Evolutionary conservation across 2,329 filamentous ascomycete genomes (phyloP), one percentile per base, ranked within the genome.

Genomic region (Fusarium burgessii): DNA sequence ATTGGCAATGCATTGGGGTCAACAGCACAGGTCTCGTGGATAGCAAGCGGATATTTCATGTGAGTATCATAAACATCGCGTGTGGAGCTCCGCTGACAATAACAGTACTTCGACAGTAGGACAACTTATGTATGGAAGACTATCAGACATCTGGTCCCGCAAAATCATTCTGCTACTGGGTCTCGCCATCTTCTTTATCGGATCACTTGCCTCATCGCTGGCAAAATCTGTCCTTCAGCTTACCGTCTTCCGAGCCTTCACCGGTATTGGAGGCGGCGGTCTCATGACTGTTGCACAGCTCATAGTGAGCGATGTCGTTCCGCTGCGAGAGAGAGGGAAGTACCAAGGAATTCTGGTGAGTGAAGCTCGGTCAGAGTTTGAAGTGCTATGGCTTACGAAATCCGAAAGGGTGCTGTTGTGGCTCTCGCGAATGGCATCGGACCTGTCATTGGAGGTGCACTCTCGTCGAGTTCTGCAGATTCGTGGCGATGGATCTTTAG

Each of bases 281-380:
- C 89, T 93, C 84, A 90, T 89, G 50, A 90, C 90, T 0, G 88
- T 93, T 46, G 89, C 90, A 12, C 88, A 86, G 58, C 91, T 94
- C 40, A 82, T 94, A 63, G 81, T 94, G 73, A 91, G 88, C 67
- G 92, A 95, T 78, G 85, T 93, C 15, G 87, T 94, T 2, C 87
- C 91, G 0, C 81, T 94, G 25, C 84, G 91, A 7, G 88, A 93
- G 63, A 83, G 92, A 60, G 92, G 92, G 1, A 86, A 91, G 20
- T 95, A 91, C 86, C 92, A 94, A 77, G 92, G 92, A 1, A 80
- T 83, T 60, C 59, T 86, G 67, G 87, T 82, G 63, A 61, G 77
- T 60, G 4, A 5, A 3, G 1, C 5, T 6, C 11, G 1, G 7
- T 3, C n/a, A 2, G 4, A 2, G 0, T 20, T 27, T 8, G 8